These are phyloP conservation scores for Ajuga reptans DNA, from an alignment of 305 asterid species.

Conservation along the genomic window DNA sequence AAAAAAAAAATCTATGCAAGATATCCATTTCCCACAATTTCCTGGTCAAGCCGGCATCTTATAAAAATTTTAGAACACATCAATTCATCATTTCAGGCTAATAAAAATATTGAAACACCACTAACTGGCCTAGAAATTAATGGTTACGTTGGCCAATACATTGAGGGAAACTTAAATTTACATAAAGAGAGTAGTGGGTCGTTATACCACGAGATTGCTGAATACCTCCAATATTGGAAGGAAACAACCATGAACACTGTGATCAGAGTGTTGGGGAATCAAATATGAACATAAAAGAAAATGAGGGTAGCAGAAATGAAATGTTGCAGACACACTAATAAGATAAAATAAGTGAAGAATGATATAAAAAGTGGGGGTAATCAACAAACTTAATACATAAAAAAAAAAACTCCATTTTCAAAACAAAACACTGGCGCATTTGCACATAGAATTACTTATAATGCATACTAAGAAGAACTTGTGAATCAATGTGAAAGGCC, in stretches of 20 bases:
- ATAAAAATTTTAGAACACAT: background rate
- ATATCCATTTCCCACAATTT: background rate
- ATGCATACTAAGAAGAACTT: background rate
- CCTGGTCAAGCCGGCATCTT: background rate
- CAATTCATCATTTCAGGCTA: too few species aligned
- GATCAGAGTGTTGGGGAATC: background rate
- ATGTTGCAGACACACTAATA: background rate
- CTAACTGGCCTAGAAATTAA: too few species aligned
- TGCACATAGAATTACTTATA: background rate
- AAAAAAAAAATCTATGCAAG: slow-evolving; percentile 3
- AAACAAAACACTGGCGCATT: background rate
- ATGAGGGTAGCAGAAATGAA: background rate
- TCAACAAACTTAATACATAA: background rate
- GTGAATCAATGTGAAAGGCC: background rate
- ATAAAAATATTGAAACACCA: too few species aligned
- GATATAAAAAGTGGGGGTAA: background rate
- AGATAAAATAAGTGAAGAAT: background rate
- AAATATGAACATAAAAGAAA: background rate
- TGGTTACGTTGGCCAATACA: too few species aligned
- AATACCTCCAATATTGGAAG: too few species aligned
- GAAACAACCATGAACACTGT: too few species aligned
- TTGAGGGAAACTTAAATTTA: too few species aligned
- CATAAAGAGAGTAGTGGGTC: too few species aligned
- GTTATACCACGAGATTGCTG: too few species aligned
- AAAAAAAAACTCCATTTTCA: background rate